These are phyloP conservation scores for Cyberlindnera amylophila DNA, from an alignment of 805 yeast genomes.

Conservation along the genomic window DNA sequence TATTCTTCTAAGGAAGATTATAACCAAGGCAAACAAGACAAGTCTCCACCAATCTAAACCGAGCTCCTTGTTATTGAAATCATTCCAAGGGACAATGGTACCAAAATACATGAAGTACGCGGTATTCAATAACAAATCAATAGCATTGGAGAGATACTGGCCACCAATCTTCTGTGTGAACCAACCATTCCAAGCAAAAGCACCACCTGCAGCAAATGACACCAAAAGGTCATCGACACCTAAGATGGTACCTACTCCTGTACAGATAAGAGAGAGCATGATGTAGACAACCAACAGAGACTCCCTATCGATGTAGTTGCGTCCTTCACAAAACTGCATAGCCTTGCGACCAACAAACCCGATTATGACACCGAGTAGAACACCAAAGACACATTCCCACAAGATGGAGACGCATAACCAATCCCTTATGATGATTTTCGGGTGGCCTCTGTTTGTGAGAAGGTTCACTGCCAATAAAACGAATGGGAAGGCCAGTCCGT, in stretches of 20 bases:
- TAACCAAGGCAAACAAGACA: slow-evolving; percentile 65
- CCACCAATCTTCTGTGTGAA: slow-evolving; percentile 79
- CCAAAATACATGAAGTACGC: slow-evolving; percentile 88
- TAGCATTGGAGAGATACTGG: slow-evolving; percentile 81
- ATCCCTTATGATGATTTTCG: slow-evolving; percentile 65
- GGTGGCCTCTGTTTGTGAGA: slow-evolving; percentile 60
- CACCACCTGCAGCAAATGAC: slow-evolving; percentile 88
- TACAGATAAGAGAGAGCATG: slow-evolving; percentile 76
- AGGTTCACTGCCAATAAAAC: slow-evolving; percentile 66
- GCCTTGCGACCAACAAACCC: slow-evolving; percentile 69
- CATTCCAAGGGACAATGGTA: slow-evolving; percentile 86
- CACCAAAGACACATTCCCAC: slow-evolving; percentile 80
- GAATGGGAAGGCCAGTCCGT: slow-evolving; percentile 94
- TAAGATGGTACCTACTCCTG: slow-evolving; percentile 82
- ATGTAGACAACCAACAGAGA: slow-evolving; percentile 82
- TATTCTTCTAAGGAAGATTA: slow-evolving; percentile 70
- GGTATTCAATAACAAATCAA: slow-evolving; percentile 76
- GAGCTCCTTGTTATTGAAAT: slow-evolving; percentile 55
- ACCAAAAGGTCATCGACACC: slow-evolving; percentile 88
- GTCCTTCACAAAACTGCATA: slow-evolving; percentile 67
- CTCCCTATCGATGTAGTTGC: slow-evolving; percentile 75
- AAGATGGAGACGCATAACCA: slow-evolving; percentile 75
- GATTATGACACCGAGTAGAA: slow-evolving; percentile 63
- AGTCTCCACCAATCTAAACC: slow-evolving; percentile 80
- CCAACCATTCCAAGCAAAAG: slow-evolving; percentile 93